Evolutionary conservation across 1,284 basidiomycete species (phyloP).

Genomic region (Albatrellus sp.): DNA sequence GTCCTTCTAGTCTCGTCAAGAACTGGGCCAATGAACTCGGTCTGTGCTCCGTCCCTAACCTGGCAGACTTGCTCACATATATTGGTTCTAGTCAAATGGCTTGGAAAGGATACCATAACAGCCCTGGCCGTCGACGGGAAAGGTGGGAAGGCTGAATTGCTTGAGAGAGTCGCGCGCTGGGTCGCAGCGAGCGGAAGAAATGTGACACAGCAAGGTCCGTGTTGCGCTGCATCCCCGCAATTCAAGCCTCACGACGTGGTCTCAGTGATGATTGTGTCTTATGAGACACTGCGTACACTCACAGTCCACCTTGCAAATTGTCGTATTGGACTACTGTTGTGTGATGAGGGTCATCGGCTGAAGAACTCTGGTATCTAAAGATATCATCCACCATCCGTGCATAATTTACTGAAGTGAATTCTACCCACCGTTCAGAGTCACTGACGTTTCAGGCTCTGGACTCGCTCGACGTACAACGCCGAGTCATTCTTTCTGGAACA

Average conservation of each 20-base stretch:
- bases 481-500: constrained; percentile 94
- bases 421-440: constrained; percentile 43
- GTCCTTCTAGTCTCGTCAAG: constrained; percentile 91
- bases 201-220: constrained; percentile 77
- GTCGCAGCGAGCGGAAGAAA: constrained; percentile 77
- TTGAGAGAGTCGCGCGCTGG: constrained; percentile 77
- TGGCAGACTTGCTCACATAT: neutral
- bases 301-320: constrained; percentile 66
- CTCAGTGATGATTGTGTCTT: constrained; percentile 96
- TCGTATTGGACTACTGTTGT: constrained; percentile 83
- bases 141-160: constrained; percentile 70
- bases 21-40: constrained; percentile 99
- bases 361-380: constrained; percentile 79
- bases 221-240: neutral
- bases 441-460: constrained; percentile 85
- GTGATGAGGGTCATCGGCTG: constrained; percentile 93
- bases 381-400: neutral
- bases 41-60: constrained; percentile 20
- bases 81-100: constrained; percentile 68
- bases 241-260: neutral
- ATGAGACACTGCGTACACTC: constrained; percentile 88
- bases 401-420: neutral
- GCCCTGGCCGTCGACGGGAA: constrained; percentile 86
- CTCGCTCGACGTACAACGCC: constrained; percentile 79
- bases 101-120: constrained; percentile 74